These are phyloP conservation scores for Dactylonectria macrodidyma DNA, from an alignment of 2,329 filamentous ascomycete species.

Conservation along the genomic window DNA sequence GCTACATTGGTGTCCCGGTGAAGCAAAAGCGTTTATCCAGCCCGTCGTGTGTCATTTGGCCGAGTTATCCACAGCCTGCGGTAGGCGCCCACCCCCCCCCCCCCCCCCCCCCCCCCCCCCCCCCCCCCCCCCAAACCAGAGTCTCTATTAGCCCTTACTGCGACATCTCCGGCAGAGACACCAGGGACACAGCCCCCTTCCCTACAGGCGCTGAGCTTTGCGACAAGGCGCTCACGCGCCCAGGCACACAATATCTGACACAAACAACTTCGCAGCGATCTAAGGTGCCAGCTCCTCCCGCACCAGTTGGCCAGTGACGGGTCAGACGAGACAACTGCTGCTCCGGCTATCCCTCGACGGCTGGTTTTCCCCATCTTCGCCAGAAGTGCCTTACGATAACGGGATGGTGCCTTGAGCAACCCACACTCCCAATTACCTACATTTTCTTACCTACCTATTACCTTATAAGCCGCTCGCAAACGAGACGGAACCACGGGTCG, in stretches of 20 bases:
- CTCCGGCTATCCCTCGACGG: slow-evolving; percentile 5
- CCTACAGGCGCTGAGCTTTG: slow-evolving; percentile 36
- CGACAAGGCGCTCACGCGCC: slow-evolving; percentile 38
- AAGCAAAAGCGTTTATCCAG: slow-evolving; percentile 7
- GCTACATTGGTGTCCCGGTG: slow-evolving; percentile 7
- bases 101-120: too few relatives aligned
- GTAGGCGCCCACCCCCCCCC: slow-evolving; percentile 18
- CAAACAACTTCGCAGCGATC: slow-evolving; percentile 31
- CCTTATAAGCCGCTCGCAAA: slow-evolving; percentile 9
- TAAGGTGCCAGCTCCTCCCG: slow-evolving; percentile 26
- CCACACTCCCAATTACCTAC: slow-evolving; percentile 11
- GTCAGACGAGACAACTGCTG: slow-evolving; percentile 16
- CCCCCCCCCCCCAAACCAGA: slow-evolving; percentile 1
- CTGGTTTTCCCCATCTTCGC: slow-evolving; percentile 6
- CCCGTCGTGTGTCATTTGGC: slow-evolving; percentile 23
- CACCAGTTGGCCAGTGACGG: slow-evolving; percentile 15
- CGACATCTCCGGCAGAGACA: slow-evolving; percentile 25
- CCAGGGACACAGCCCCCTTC: slow-evolving; percentile 24
- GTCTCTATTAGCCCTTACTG: slow-evolving; percentile 30
- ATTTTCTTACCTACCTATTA: background rate
- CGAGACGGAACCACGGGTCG: slow-evolving; percentile 25
- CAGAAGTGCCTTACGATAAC: slow-evolving; percentile 23
- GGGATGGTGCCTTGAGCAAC: slow-evolving; percentile 15
- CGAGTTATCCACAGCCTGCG: slow-evolving; percentile 22
- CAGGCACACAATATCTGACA: slow-evolving; percentile 39